Evolutionary conservation across 768 basidiomycete species (phyloP), one percentile per base, ranked within the genome.

Genomic region (Lentinula lateritia): DNA sequence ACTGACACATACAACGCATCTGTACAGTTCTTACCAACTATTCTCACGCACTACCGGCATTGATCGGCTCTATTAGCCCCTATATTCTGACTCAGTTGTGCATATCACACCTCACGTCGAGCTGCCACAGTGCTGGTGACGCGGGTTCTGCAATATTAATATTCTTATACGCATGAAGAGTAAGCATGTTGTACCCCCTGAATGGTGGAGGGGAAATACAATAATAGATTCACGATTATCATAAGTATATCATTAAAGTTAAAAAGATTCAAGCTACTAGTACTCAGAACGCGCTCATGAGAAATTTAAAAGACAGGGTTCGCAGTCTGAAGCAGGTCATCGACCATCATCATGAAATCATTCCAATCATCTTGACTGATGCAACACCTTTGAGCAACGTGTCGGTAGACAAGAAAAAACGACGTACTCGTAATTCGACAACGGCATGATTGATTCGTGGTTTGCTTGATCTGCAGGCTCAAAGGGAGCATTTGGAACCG

Each of bases 341-440:
- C 53, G 4, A 54, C 53, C 36, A 54, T 54, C 36, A 36, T 54
- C 53, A 54, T 54, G 18, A 39, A 54, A 38, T 54, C 41, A 12
- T 38, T 54, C 53, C 53, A 54, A 39, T 54, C 53, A 20, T 54
- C 53, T 54, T 16, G 53, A n/a, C 53, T 54, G 20, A 38, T 16
- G 35, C 18, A 13, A 54, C 7, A 6, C 6, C 13, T 8, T 18
- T 38, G 3, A 20, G 36, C 10, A n/a, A 39, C 35, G 34, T 5
- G 12, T 54, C 28, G 13, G 35, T 5, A 39, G 53, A 54, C 28
- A 28, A 18, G 18, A 18, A 39, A 35, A 54, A 16, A 38, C 15
- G n/a, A 36, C 53, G 9, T 54, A 54, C 53, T 54, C 53, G 16
- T 54, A 54, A 23, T 38, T 39, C 35, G 53, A 38, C 6, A 34